Percentiles rank a stretch among this genome's conserved stretches.
Conservation (phyloP, 2,329 filamentous ascomycete genomes). For the Botrytis sinoallii region DNA sequence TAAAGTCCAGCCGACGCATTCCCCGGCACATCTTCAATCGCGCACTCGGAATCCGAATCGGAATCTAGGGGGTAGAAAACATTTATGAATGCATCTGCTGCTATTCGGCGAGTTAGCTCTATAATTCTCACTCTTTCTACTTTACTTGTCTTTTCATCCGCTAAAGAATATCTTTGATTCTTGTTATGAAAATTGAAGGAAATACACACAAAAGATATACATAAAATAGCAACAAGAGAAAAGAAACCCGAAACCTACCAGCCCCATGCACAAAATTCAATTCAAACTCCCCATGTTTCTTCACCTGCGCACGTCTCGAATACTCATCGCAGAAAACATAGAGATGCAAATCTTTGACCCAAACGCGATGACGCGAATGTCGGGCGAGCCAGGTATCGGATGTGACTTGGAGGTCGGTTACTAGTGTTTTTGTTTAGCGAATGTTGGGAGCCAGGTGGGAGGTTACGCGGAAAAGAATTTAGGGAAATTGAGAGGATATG, state of each 20-base stretch:
- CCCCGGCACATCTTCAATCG: not conserved
- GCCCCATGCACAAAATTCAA: constrained; percentile 33
- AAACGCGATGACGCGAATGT: constrained; percentile 47
- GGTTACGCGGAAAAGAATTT: too few relatives aligned
- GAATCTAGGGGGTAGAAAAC: constrained; percentile 12
- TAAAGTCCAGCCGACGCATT: not conserved
- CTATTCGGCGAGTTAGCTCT: not conserved
- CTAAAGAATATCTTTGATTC: too few relatives aligned
- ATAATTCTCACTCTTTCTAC: not conserved
- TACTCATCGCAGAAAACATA: constrained; percentile 60
- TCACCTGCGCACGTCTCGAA: constrained; percentile 51
- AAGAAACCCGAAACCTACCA: constrained; percentile 26
- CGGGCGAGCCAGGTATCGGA: constrained; percentile 52
- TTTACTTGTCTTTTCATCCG: not conserved
- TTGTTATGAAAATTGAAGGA: not conserved
- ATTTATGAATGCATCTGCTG: constrained; percentile 16
- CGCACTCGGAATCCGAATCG: not conserved
- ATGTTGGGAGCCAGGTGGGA: not conserved
- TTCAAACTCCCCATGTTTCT: constrained; percentile 38
- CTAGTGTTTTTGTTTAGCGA: constrained; percentile 36
- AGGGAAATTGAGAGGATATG: too few relatives aligned
- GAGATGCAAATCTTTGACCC: constrained; percentile 52
- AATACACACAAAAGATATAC: not conserved
- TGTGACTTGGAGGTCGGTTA: constrained; percentile 48
- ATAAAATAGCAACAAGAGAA: too few relatives aligned